phyloP scores from a whole-genome alignment of 192 early-diverging fungal species.

The Backusella parvicylindrica region DNA sequence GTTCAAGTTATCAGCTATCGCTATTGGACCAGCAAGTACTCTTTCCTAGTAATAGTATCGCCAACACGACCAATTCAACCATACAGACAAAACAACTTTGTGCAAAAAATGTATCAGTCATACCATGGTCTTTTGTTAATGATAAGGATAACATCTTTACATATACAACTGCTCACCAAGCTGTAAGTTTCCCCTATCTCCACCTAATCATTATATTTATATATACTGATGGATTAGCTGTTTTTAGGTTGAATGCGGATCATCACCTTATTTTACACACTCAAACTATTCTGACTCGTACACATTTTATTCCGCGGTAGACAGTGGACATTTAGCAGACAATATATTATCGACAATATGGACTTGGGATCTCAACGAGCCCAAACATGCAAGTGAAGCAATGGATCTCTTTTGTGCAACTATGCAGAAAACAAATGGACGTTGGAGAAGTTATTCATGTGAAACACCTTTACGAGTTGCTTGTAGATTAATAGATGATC shows the following conservation, averaged over 20 bases:
- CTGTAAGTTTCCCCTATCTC: not conserved
- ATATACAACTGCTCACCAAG: not conserved
- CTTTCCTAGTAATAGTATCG: not conserved
- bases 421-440: conserved; percentile 15
- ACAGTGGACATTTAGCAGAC: not conserved
- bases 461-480: conserved; percentile 7
- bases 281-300: not conserved
- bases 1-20: not conserved
- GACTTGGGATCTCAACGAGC: conserved; percentile 27
- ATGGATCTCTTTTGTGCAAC: conserved; percentile 10
- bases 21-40: not conserved
- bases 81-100: not conserved
- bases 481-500: conserved; percentile 11
- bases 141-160: not conserved
- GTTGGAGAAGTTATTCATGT: conserved; percentile 24
- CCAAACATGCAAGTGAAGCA: not conserved
- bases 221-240: not conserved
- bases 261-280: conserved; percentile 15
- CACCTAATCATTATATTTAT: not conserved
- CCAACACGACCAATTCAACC: not conserved
- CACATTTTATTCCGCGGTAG: not conserved
- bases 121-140: not conserved
- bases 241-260: conserved; percentile 14
- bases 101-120: not conserved
- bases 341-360: conserved; percentile 19